Evolutionary conservation across 2,329 filamentous ascomycete genomes (phyloP), one percentile per base, ranked within the genome.

Genomic region (Pseudogymnoascus destructans): DNA sequence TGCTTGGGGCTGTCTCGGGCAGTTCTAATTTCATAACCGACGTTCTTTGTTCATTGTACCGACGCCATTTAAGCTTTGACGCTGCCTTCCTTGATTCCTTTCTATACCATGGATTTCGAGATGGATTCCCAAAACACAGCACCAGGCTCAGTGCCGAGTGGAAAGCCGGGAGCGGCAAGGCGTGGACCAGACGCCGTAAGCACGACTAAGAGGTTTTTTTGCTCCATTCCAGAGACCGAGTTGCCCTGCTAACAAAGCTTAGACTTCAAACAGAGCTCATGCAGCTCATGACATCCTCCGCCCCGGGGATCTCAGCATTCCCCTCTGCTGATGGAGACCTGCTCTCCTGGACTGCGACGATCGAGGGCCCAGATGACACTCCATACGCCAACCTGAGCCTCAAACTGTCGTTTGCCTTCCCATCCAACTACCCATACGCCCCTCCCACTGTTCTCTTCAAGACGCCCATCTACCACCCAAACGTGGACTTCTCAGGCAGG

Each of bases 381-480:
- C 92, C 91, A 58, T 98, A 98, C 73, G 84, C 87, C 35, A 83
- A 83, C 64, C 81, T 97, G 58, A 88, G 82, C 54, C 86, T 98
- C 75, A 97, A 96, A 77, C 87, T 98, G 65, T 86, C 84, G 65
- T 92, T 98, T 70, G 79, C 83, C 54, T 98, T 97, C 73, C 90
- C 92, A 7, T 77, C 81, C 66, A 95, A 92, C 75, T 98, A 98
- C 71, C 93, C 93, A 8, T 96, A 96, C 72, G 81, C 85, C 1
- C 82, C 93, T 19, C 93, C 93, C 0, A 89, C 86, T 2, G 93
- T 98, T 15, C 80, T 95, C 60, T 98, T 96, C 83, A 95, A 91
- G 77, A 98, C 95, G 5, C 93, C 93, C 35, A 96, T 98, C 74
- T 98, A 97, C 78, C 93, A 98, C 73, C 93, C 93, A 58, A 98